phyloP scores from a whole-genome alignment of 192 early-diverging fungal species.

The Spizellomyces punctatus region DNA sequence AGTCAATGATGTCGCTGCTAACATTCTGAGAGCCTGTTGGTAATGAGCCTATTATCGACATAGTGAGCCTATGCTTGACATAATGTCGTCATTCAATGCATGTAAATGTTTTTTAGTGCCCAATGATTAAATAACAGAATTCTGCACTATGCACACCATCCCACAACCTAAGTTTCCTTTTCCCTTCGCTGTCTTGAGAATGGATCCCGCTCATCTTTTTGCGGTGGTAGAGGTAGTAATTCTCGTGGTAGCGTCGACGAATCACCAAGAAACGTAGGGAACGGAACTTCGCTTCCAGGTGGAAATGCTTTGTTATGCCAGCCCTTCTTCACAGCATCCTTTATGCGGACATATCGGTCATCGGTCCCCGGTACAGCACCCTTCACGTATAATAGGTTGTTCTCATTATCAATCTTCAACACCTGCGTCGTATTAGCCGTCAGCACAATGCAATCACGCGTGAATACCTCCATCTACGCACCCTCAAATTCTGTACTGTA shows the following conservation, averaged over 20 bases:
- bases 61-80: too few species aligned
- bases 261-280: conserved; percentile 53
- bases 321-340: conserved; percentile 81
- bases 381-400: conserved; percentile 92
- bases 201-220: conserved; percentile 24
- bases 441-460: not conserved
- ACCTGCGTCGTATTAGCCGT: conserved; percentile 20
- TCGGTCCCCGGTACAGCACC: conserved; percentile 88
- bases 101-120: too few species aligned
- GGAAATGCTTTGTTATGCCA: conserved; percentile 48
- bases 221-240: conserved; percentile 38
- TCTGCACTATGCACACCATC: too few species aligned
- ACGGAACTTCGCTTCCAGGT: conserved; percentile 41
- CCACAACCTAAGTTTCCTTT: not conserved
- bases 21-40: too few species aligned
- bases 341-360: conserved; percentile 81
- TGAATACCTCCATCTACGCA: conserved; percentile 29
- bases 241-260: conserved; percentile 34
- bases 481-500: conserved; percentile 80
- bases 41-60: too few species aligned
- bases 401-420: conserved; percentile 73
- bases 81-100: too few species aligned
- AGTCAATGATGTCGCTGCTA: too few species aligned
- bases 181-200: conserved; percentile 31
- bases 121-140: too few species aligned